These are phyloP conservation scores for Simplicillium sp. DNA, from an alignment of 2,329 filamentous ascomycete genomes.

Conservation along the genomic window DNA sequence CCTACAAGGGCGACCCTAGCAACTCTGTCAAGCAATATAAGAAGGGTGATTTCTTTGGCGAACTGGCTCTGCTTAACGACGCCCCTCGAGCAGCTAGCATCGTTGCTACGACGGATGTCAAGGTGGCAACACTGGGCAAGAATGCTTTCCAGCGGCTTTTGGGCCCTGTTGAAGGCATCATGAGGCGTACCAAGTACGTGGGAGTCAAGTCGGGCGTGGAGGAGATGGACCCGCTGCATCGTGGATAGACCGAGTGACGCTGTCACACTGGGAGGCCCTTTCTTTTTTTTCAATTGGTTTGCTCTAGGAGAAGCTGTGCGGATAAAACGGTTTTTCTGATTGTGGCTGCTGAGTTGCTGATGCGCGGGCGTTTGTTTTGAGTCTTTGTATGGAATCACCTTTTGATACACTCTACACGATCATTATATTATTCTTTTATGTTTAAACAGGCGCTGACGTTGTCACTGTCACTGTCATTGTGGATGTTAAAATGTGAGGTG, in stretches of 20 bases:
- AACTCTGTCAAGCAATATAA: slow-evolving; percentile 69
- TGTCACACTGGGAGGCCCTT: no score
- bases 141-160: slow-evolving; percentile 90
- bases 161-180: slow-evolving; percentile 87
- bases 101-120: slow-evolving; percentile 74
- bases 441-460: no score
- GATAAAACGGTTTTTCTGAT: no score
- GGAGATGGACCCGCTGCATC: slow-evolving; percentile 56
- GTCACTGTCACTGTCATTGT: no score
- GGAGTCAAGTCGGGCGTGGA: slow-evolving; percentile 53
- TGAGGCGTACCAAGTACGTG: slow-evolving; percentile 67
- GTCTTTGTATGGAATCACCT: no score
- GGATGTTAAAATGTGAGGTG: no score
- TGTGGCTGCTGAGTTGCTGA: no score
- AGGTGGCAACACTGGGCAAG: slow-evolving; percentile 86
- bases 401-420: no score
- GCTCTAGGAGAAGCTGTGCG: no score
- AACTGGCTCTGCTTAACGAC: slow-evolving; percentile 87
- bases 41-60: slow-evolving; percentile 95
- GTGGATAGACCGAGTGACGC: slow-evolving; percentile 11
- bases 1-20: slow-evolving; percentile 66
- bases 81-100: slow-evolving; percentile 87
- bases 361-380: no score
- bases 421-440: no score
- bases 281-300: no score